Base-by-base conservation (phyloP, 768 basidiomycete species). In the Galerina sulciceps region DNA sequence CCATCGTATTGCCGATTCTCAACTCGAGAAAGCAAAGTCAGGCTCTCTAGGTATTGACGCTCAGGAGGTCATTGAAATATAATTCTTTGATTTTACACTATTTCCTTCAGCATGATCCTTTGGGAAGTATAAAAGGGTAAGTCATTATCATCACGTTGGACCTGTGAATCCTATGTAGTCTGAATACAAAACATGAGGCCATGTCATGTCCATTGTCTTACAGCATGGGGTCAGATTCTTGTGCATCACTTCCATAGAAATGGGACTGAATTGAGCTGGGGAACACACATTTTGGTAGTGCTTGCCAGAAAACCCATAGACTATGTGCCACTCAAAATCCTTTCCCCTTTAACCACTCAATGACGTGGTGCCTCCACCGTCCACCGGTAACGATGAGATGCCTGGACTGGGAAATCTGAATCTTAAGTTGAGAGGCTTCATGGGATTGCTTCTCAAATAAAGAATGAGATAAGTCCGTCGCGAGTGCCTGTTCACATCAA, bases 361-460 rank as follows among this genome's bases (percentile, higher is more conserved):
- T 67, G 47, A 93, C 82, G 43, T 84, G 71, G 58, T 78, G 75
- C 68, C 83, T 90, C 85, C 84, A 87, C 46, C 77, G 79, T 5
- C 88, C 87, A 45, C 89, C 89, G 22, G 78, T 73, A 60, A 92
- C 79, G 47, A 84, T 62, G 58, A 91, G 65, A 67, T 88, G 84
- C 57, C 79, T 81, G 41, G 81, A 78, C 56, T 78, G 75, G 3
- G 73, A 65, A 56, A 82, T 74, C 43, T 77, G 71, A 50, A 87
- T 73, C 56, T 81, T 78, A 62, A 90, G 70, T 59, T 78, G 81
- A 36, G 71, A 62, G 1, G 83, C 80, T 55, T 85, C 80, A 14
- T 75, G 68, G 5, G 86, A 79, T 35, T 69, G 72, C 34, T 69
- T 60, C 41, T 71, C 62, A 70, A 89, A 90, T 10, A 91, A 75